Percentiles rank a stretch among this genome's conserved stretches.
phyloP scores from a whole-genome alignment of 176 grass and related monocot species.

The Chrysopogon serrulatus region DNA sequence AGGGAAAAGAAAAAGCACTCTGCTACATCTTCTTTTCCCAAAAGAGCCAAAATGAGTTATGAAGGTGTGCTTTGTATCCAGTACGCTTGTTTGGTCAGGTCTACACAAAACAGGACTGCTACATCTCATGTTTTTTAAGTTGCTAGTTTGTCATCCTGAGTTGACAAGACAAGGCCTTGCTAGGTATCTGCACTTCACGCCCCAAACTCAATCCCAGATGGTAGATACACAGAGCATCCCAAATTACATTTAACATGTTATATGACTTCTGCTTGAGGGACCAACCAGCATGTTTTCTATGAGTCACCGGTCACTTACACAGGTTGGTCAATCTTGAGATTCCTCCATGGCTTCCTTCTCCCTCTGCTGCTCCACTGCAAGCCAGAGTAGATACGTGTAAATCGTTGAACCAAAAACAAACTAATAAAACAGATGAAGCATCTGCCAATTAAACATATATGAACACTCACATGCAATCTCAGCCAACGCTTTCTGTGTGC shows the following conservation, averaged over 20 bases:
- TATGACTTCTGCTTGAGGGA: not conserved
- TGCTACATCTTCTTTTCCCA: not conserved
- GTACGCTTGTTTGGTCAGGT: not conserved
- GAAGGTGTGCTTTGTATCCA: not conserved
- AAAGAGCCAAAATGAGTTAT: not conserved
- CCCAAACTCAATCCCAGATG: not conserved
- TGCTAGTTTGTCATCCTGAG: not conserved
- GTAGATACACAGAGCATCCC: not conserved
- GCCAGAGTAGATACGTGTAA: not conserved
- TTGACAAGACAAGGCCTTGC: not conserved
- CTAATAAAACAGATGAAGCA: not conserved
- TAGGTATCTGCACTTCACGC: not conserved
- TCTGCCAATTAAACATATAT: not conserved
- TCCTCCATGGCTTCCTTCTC: conserved; percentile 54
- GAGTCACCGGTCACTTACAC: not conserved
- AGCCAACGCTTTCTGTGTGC: conserved; percentile 86
- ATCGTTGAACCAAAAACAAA: not conserved
- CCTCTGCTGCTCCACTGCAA: conserved; percentile 75
- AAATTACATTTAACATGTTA: too few relatives aligned
- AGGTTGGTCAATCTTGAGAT: conserved; percentile 30
- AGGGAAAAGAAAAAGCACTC: not conserved
- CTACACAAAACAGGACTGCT: not conserved
- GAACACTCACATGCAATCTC: conserved; percentile 65
- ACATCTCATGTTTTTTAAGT: not conserved
- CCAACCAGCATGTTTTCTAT: not conserved